Base-by-base conservation (phyloP, 176 grass and related monocot genomes). In the Lolium multiflorum region DNA sequence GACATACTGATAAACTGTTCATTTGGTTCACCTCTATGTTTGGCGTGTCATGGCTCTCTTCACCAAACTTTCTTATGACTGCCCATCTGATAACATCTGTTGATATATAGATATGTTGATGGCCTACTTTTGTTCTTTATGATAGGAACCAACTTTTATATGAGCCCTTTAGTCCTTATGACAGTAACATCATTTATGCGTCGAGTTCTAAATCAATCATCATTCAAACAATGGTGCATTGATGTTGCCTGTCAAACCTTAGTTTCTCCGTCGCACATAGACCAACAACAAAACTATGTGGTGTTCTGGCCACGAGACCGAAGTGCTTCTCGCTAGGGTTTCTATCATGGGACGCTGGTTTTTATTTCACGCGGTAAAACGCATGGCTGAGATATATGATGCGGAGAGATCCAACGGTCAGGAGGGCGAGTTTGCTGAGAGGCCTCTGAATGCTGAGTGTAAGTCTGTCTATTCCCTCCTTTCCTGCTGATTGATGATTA, bases 61-160 rank as follows among this genome's bases (percentile, higher is more conserved):
- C 61, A 86, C 71, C 79, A 48, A 82, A 86, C 88, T 61, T 70
- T 11, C 7, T 68, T 74, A 17, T 61, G 31, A 43, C 35, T 48
- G 11, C 81, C 82, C 11, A 18, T 75, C 28, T 76, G 58, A 67
- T 49, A 67, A 3, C 75, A 48, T 76, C 76, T 63, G 11, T 25
- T 12, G 25, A 43, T 68, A 81, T 69, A 31, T 84, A 7, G 57
- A 80, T 73, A 66, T 67, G 63, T 49, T 28, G 67, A 65, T 55
- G 50, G 31, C 56, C 37, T 17, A 65, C 22, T 68, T 89, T 80
- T 80, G 63, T 22, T 81, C 57, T 25, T 7, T 55, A 80, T 81
- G 21, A 66, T 81, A 81, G 48, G 60, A 81, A 81, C 18, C 24
- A 71, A 31, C 56, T 38, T 16, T 74, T 21, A 74, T 74, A 25